A percentile compares a stretch with the other conserved stretches of the same genome.
Conservation (phyloP, 1,284 basidiomycete species). For the Ganoderma lingzhi region DNA sequence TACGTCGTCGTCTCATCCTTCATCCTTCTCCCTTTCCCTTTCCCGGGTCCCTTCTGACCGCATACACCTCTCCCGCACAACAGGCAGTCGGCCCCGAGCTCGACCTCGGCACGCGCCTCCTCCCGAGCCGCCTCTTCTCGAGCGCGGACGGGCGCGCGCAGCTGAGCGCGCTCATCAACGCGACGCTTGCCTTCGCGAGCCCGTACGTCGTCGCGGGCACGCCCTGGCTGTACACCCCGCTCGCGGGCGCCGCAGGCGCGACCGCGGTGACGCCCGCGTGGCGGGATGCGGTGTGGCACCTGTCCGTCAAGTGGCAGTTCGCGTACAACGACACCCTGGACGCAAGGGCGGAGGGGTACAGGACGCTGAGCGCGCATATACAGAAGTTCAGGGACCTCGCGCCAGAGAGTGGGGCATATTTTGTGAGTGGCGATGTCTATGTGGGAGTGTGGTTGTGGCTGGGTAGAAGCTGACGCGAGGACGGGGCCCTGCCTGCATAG, state of each 20-base stretch:
- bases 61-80: not conserved
- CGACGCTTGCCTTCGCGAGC: conserved; percentile 37
- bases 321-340: conserved; percentile 51
- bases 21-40: not conserved
- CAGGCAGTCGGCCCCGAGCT: conserved; percentile 42
- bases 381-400: conserved; percentile 54
- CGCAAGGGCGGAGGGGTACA: conserved; percentile 47
- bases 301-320: conserved; percentile 36
- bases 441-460: not conserved
- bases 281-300: conserved; percentile 56
- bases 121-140: conserved; percentile 41
- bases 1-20: conserved; percentile 22
- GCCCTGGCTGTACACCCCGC: conserved; percentile 50
- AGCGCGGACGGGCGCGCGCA: conserved; percentile 35
- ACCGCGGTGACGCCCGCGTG: conserved; percentile 56
- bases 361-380: conserved; percentile 44
- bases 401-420: conserved; percentile 58
- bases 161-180: conserved; percentile 38
- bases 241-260: conserved; percentile 42
- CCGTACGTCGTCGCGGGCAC: conserved; percentile 46
- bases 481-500: conserved; percentile 38
- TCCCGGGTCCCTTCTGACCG: not conserved
- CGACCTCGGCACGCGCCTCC: conserved; percentile 43
- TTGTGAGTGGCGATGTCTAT: conserved; percentile 43
- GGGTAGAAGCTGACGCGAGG: not conserved